These are phyloP conservation scores for Sporothrix humicola DNA, from an alignment of 2,329 filamentous ascomycete species.

Conservation along the genomic window DNA sequence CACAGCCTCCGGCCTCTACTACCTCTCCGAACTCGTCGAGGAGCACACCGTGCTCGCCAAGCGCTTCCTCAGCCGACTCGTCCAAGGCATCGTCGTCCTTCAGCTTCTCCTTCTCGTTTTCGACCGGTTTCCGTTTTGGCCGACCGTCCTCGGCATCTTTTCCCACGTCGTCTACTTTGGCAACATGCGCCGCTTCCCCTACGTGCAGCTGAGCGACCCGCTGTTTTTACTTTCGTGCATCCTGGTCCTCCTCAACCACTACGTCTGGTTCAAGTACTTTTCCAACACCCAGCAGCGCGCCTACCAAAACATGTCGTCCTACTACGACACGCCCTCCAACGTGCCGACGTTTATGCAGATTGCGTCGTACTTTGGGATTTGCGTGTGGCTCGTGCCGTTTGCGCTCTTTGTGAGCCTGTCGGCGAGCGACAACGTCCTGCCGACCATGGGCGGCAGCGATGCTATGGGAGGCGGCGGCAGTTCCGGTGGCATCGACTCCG, in stretches of 20 bases:
- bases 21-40: constrained; percentile 96
- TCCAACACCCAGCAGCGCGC: constrained; percentile 65
- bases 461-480: constrained; percentile 45
- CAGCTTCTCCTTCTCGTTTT: constrained; percentile 78
- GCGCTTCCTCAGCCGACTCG: constrained; percentile 80
- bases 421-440: constrained; percentile 92
- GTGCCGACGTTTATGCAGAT: constrained; percentile 91
- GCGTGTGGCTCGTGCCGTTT: constrained; percentile 96
- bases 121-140: constrained; percentile 81
- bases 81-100: constrained; percentile 77
- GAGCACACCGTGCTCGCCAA: constrained; percentile 95
- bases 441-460: constrained; percentile 77
- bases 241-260: constrained; percentile 88
- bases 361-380: constrained; percentile 92
- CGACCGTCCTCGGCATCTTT: constrained; percentile 75
- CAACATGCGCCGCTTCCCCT: constrained; percentile 76
- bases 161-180: constrained; percentile 87
- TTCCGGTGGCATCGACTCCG: constrained; percentile 56
- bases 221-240: constrained; percentile 81
- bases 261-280: constrained; percentile 95
- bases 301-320: constrained; percentile 62
- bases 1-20: constrained; percentile 93
- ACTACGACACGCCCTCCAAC: constrained; percentile 65
- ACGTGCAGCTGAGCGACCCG: constrained; percentile 86
- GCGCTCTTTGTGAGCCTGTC: constrained; percentile 92